These are phyloP conservation scores for Leishmania tarentolae DNA, from an alignment of 208 protist species.

Conservation along the genomic window DNA sequence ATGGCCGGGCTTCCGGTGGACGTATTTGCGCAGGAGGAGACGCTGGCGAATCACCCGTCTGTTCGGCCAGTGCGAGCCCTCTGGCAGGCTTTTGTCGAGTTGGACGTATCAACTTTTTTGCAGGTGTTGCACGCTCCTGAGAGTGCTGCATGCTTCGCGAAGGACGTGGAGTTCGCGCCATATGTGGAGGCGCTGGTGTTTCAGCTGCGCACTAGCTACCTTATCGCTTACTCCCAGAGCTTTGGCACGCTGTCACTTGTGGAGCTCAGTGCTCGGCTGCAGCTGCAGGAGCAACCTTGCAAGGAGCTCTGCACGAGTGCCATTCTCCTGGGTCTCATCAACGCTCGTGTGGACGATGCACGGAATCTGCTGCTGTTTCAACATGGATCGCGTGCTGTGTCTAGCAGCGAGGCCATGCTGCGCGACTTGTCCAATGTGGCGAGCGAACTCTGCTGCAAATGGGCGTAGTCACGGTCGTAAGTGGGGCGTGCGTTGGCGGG, in stretches of 20 bases:
- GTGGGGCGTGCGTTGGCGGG: neutral
- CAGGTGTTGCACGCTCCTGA: conserved; percentile 70
- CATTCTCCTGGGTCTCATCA: conserved; percentile 91
- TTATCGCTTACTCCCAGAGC: conserved; percentile 85
- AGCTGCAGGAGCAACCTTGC: conserved; percentile 78
- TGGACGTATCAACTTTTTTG: conserved; percentile 87
- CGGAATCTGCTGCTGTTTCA: conserved; percentile 37
- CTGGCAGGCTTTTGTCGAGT: conserved; percentile 40
- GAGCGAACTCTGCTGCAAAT: conserved; percentile 19
- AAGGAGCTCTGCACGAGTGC: conserved; percentile 89
- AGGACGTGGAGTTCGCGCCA: conserved; percentile 88
- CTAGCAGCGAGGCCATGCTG: conserved; percentile 5
- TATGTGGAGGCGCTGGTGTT: conserved; percentile 93
- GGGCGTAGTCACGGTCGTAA: neutral
- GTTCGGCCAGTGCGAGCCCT: conserved; percentile 29
- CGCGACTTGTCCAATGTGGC: conserved; percentile 16
- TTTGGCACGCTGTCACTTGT: conserved; percentile 81
- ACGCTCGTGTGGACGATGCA: conserved; percentile 43
- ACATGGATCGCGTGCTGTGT: conserved; percentile 14
- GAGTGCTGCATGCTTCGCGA: conserved; percentile 56
- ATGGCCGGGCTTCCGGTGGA: conserved; percentile 56
- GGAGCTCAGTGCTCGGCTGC: conserved; percentile 65
- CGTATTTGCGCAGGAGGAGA: conserved; percentile 31
- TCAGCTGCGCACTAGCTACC: conserved; percentile 91
- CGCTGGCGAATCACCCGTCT: conserved; percentile 43